These are phyloP conservation scores for Trametopsis cervina DNA, from an alignment of 768 basidiomycete genomes.

Conservation along the genomic window DNA sequence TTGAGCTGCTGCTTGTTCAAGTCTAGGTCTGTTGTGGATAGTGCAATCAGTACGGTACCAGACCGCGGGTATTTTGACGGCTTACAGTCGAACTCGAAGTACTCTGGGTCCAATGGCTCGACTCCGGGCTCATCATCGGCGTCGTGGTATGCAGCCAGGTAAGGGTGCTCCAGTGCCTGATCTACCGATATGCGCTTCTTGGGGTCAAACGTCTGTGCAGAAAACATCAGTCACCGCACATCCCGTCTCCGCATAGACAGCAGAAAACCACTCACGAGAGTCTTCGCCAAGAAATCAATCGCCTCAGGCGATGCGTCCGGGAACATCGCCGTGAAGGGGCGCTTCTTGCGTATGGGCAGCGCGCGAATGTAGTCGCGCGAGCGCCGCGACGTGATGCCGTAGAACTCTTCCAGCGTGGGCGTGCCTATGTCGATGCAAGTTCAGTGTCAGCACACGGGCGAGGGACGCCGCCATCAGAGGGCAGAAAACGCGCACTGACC, in stretches of 20 bases:
- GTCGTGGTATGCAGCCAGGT: conserved; percentile 78
- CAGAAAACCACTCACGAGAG: conserved; percentile 39
- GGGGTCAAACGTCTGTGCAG: conserved; percentile 73
- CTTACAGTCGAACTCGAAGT: conserved; percentile 88
- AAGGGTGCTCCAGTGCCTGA: conserved; percentile 77
- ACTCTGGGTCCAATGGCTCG: conserved; percentile 72
- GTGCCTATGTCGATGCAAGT: conserved; percentile 41
- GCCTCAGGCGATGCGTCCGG: conserved; percentile 70
- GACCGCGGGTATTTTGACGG: not conserved
- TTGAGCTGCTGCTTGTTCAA: conserved; percentile 77
- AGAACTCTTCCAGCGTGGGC: conserved; percentile 85
- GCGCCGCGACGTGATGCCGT: conserved; percentile 78
- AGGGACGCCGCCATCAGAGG: too few species aligned
- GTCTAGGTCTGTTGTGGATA: conserved; percentile 43
- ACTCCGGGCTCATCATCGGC: conserved; percentile 85
- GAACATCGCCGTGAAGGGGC: conserved; percentile 65
- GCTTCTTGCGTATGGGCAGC: conserved; percentile 74
- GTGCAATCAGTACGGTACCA: conserved; percentile 9
- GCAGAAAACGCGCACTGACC: too few species aligned
- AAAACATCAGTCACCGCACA: too few species aligned
- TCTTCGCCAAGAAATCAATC: conserved; percentile 66
- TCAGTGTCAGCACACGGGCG: not conserved
- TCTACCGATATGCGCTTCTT: conserved; percentile 81
- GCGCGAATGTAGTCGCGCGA: conserved; percentile 86
- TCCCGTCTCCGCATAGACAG: not conserved